Evolutionary conservation across 257 asterid genomes (phyloP).

Genomic region (Datura wrightii): DNA sequence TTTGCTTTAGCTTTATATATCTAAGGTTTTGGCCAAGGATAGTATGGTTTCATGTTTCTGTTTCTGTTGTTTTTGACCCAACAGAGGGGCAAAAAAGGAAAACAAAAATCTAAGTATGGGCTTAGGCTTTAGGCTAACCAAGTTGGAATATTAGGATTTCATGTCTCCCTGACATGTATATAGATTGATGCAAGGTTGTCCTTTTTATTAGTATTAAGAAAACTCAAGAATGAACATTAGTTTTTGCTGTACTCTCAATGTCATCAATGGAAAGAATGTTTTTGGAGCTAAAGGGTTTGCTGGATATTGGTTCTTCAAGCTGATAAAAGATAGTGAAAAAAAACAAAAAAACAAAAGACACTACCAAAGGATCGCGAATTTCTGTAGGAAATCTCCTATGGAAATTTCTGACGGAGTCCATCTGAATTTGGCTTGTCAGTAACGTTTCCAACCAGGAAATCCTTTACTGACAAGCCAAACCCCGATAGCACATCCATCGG

Average conservation of each 20-base stretch:
- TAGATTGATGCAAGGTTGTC: constrained; percentile 15
- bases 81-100: not conserved
- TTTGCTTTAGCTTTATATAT: constrained; percentile 23
- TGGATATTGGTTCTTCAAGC: not conserved
- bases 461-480: not conserved
- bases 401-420: not conserved
- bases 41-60: not conserved
- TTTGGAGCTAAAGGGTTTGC: not conserved
- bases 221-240: not conserved
- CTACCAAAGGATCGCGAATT: not conserved
- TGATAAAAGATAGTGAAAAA: not conserved
- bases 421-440: not conserved
- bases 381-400: not conserved
- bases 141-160: constrained; percentile 21
- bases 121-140: not conserved
- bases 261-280: not conserved
- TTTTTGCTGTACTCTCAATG: not conserved
- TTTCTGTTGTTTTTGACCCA: constrained; percentile 4
- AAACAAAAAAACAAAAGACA: not conserved
- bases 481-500: not conserved
- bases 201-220: not conserved
- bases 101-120: constrained; percentile 23
- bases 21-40: not conserved
- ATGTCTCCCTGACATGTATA: not conserved
- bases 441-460: not conserved